Evolutionary conservation across 2,329 filamentous ascomycete genomes (phyloP), one percentile per base, ranked within the genome.

Genomic region (Colletotrichum euphorbiae): DNA sequence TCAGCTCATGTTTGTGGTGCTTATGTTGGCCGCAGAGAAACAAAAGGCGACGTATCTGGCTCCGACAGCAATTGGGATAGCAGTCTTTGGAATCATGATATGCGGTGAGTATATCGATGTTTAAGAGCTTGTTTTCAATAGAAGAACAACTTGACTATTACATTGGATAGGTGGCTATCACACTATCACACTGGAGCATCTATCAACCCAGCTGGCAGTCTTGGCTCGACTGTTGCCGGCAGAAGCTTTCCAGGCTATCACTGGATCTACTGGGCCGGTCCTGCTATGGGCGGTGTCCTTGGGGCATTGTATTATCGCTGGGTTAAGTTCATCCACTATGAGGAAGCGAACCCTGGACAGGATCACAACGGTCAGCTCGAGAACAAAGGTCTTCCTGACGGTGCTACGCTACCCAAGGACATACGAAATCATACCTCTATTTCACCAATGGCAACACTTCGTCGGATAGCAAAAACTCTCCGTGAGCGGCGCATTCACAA

Each of bases 11-110:
- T 81, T 91, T 61, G 85, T 88, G 2, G 86, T 91, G 38, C 87
- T 89, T 76, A 90, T 93, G 86, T 82, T 93, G 57, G 90, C 90
- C 0, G 87, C 88, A 4, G 90, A 93, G 75, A 93, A 93, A 79
- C 90, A 93, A 76, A 88, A 89, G 57, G 87, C 88, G 2, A 93
- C 91, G 0, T 92, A 85, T 74, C 79, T 93, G 1, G 91, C 91
- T 0, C 91, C 91, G 0, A 79, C 93, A 4, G 90, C 89, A 11
- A 92, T 94, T 71, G 92, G 91, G 1, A 78, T 93, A 2, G 83
- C 90, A 0, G 83, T 93, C 54, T 93, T 93, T 76, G 84, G 56
- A 6, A 33, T 59, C 28, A 59, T 59, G 56, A 59, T 59, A 48
- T 33, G 56, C 15, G 56, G 56, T n/a, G n/a, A n/a, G n/a, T n/a